These are phyloP conservation scores for Hygrophila difformis DNA, from an alignment of 257 asterid species.

Conservation along the genomic window DNA sequence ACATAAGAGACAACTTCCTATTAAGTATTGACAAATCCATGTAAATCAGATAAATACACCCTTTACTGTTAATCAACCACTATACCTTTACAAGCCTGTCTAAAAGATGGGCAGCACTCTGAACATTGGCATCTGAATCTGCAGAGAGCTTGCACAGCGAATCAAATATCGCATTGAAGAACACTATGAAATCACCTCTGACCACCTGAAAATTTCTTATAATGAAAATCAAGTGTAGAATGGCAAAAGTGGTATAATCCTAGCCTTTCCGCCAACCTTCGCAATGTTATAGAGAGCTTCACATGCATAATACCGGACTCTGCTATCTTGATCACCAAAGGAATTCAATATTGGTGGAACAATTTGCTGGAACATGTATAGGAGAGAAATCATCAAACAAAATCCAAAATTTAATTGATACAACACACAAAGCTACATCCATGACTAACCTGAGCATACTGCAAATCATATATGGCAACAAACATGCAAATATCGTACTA, in stretches of 20 bases:
- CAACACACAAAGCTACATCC: slow-evolving; percentile 14
- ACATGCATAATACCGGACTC: slow-evolving; percentile 98
- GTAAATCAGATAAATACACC: slow-evolving; percentile 2
- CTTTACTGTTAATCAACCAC: slow-evolving; percentile 1
- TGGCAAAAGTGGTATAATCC: slow-evolving; percentile 5
- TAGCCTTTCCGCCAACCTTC: slow-evolving; percentile 47
- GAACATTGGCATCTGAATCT: slow-evolving; percentile 95
- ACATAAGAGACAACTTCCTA: slow-evolving; percentile 12
- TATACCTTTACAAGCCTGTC: slow-evolving; percentile 95
- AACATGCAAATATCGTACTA: not conserved
- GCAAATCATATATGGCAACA: slow-evolving; percentile 8
- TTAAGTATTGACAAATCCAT: slow-evolving; percentile 3
- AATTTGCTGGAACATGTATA: slow-evolving; percentile 59
- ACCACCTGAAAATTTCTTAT: slow-evolving; percentile 67
- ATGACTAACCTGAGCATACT: slow-evolving; percentile 4
- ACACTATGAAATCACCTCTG: slow-evolving; percentile 95
- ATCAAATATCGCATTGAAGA: slow-evolving; percentile 95
- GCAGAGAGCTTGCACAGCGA: slow-evolving; percentile 97
- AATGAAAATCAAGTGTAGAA: slow-evolving; percentile 19
- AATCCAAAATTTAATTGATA: slow-evolving; percentile 3
- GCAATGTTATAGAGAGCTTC: slow-evolving; percentile 98
- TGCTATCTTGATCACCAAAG: slow-evolving; percentile 91
- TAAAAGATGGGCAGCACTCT: slow-evolving; percentile 99
- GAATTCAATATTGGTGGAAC: slow-evolving; percentile 94
- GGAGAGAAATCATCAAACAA: slow-evolving; percentile 18